phyloP scores from a whole-genome alignment of 2,329 filamentous ascomycete species.

The Penicillium expansum region DNA sequence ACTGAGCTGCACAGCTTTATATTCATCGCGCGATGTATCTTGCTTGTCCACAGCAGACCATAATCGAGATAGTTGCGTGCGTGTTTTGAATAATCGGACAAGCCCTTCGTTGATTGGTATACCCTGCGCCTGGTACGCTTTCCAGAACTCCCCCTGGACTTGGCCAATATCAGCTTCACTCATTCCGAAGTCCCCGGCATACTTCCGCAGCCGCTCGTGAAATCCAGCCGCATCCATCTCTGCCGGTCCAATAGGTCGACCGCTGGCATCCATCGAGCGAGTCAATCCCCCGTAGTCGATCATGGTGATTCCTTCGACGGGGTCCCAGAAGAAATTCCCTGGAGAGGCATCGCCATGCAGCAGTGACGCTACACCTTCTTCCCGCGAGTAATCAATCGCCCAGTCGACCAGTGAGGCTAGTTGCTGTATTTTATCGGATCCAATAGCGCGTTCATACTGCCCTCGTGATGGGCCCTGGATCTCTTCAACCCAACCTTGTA shows the following conservation, averaged over 20 bases:
- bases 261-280: background rate
- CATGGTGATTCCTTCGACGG: background rate
- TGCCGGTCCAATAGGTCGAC: background rate
- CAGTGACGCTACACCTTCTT: constrained; percentile 1
- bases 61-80: constrained; percentile 1
- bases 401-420: background rate
- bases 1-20: background rate
- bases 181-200: constrained; percentile 3
- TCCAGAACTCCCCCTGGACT: background rate
- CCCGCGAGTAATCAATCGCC: background rate
- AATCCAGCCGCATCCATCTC: constrained; percentile 4
- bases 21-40: background rate
- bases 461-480: background rate
- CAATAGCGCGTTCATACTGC: background rate
- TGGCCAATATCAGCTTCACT: constrained; percentile 1
- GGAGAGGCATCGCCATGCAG: background rate
- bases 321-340: background rate
- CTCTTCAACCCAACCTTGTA: background rate
- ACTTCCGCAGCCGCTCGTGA: constrained; percentile 1
- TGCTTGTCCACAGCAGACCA: background rate
- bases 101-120: background rate
- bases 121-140: background rate
- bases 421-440: background rate
- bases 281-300: background rate
- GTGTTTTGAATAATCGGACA: background rate